Percentiles rank a stretch among this genome's conserved stretches.
These are phyloP conservation scores for Linanthus parryae DNA, from an alignment of 148 eudicot species.

Conservation along the genomic window DNA sequence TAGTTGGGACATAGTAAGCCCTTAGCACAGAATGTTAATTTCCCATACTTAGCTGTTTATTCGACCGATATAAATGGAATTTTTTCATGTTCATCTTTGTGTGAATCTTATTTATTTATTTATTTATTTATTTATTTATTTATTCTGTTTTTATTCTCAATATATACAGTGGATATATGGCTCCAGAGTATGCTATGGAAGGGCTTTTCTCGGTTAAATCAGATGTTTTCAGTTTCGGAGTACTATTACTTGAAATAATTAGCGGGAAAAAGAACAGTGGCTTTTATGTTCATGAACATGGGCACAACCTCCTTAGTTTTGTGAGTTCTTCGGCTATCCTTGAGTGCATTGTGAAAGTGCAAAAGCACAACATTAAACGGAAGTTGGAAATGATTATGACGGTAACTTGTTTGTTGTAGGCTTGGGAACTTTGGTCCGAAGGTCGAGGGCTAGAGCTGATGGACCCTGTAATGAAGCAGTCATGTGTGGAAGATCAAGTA, in stretches of 20 bases:
- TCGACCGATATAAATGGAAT: no score
- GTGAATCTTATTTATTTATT: no score
- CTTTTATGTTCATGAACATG: slow-evolving; percentile 6
- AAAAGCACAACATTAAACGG: neutral
- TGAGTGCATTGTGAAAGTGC: neutral
- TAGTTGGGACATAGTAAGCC: slow-evolving; percentile 25
- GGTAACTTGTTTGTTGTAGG: slow-evolving; percentile 9
- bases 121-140: no score
- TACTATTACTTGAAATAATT: slow-evolving; percentile 19
- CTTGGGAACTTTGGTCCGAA: slow-evolving; percentile 19
- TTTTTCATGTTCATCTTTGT: no score
- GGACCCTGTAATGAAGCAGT: slow-evolving; percentile 5
- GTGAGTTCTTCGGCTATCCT: slow-evolving; percentile 13
- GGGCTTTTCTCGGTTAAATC: slow-evolving; percentile 15
- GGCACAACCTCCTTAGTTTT: slow-evolving; percentile 14
- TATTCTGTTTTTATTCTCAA: no score
- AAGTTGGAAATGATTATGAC: no score
- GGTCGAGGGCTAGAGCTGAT: slow-evolving; percentile 11
- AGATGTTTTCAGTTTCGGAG: slow-evolving; percentile 21
- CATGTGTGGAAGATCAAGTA: neutral
- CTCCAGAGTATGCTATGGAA: slow-evolving; percentile 14
- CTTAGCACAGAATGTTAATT: no score
- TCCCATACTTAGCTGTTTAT: no score
- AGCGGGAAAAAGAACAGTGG: slow-evolving; percentile 11
- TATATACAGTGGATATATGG: slow-evolving; percentile 23